Evolutionary conservation across 129 eudicot species (phyloP).

Genomic region (Lactuca sativa): DNA sequence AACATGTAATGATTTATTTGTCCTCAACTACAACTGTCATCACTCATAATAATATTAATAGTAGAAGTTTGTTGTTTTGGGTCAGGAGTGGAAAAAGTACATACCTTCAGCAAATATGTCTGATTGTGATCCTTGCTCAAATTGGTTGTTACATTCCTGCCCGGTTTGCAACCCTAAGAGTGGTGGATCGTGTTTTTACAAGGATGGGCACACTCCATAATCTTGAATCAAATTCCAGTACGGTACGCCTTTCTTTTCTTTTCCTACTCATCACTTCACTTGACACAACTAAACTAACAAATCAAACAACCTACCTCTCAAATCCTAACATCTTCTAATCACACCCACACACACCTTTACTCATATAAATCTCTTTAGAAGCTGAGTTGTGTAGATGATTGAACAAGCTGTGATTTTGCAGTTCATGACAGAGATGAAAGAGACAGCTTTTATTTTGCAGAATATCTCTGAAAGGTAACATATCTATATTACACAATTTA

Average conservation of each 20-base stretch:
- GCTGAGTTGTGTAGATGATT: neutral
- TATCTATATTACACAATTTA: neutral
- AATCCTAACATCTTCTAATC: no score
- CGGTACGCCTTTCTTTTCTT: conserved; percentile 47
- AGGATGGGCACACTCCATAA: conserved; percentile 96
- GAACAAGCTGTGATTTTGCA: conserved; percentile 38
- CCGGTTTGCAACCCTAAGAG: conserved; percentile 81
- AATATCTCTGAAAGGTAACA: conserved; percentile 77
- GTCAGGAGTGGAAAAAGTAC: conserved; percentile 99
- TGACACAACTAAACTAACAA: no score
- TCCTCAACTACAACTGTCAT: no score
- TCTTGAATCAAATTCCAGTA: conserved; percentile 97
- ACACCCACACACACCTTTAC: neutral
- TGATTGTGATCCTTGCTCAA: conserved; percentile 92
- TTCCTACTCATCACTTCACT: no score
- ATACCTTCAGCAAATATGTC: conserved; percentile 95
- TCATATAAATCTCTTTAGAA: conserved; percentile 6
- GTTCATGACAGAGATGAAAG: conserved; percentile 99
- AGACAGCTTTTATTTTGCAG: conserved; percentile 93
- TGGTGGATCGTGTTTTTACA: conserved; percentile 92
- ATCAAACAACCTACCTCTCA: no score
- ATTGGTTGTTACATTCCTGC: conserved; percentile 99
- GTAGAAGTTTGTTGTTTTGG: neutral
- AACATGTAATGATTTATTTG: conserved; percentile 68
- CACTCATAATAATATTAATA: no score